Evolutionary conservation across 2,329 filamentous ascomycete genomes (phyloP).

Genomic region (Uncinocarpus reesii): DNA sequence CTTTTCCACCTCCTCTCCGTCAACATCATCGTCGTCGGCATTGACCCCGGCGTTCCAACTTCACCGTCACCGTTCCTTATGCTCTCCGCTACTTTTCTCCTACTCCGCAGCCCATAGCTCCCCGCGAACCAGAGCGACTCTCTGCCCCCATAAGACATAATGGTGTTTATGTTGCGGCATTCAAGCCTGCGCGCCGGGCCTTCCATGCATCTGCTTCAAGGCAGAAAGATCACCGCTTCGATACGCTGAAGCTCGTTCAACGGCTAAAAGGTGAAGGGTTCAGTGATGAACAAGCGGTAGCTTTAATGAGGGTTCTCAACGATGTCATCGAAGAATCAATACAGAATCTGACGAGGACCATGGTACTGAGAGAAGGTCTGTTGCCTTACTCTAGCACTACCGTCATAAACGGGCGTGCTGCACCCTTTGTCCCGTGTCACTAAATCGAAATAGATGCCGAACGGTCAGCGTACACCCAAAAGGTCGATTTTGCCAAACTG

Average conservation of each 20-base stretch:
- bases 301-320: slow-evolving; percentile 97
- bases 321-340: slow-evolving; percentile 98
- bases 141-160: slow-evolving; percentile 34
- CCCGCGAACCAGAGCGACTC: not conserved
- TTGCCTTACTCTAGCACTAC: not conserved
- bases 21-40: not conserved
- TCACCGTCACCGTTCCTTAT: not conserved
- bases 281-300: slow-evolving; percentile 85
- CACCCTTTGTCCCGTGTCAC: not conserved
- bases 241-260: slow-evolving; percentile 95
- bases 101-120: not conserved
- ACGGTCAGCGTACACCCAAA: slow-evolving; percentile 58
- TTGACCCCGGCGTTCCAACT: not conserved
- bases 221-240: slow-evolving; percentile 82
- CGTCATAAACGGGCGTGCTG: no score
- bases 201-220: slow-evolving; percentile 53
- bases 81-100: slow-evolving; percentile 3
- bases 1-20: not conserved
- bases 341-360: slow-evolving; percentile 91
- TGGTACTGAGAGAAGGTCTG: slow-evolving; percentile 92
- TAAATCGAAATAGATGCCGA: slow-evolving; percentile 39
- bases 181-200: slow-evolving; percentile 33
- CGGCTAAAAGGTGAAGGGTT: slow-evolving; percentile 82
- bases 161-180: slow-evolving; percentile 39
- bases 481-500: slow-evolving; percentile 96